Evolutionary conservation across 2,329 filamentous ascomycete genomes (phyloP).

Genomic region (Epichloe hybrida): DNA sequence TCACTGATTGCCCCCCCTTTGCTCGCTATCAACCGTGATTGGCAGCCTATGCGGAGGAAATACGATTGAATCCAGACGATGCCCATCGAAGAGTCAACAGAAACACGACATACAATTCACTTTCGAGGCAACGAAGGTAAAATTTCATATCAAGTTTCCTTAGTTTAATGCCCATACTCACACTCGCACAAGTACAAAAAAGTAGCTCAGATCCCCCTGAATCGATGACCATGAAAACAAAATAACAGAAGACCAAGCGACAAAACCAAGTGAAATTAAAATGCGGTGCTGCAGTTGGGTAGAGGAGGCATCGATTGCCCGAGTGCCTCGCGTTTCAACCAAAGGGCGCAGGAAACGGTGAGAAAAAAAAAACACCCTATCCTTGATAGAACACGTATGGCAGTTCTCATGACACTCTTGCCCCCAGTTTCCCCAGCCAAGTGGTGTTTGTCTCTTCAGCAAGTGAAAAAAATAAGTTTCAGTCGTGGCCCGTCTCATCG

Average conservation of each 20-base stretch:
- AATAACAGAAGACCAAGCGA: slow-evolving; percentile 7
- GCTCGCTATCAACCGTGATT: too few species aligned
- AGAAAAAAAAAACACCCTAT: background rate
- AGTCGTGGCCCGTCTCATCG: background rate
- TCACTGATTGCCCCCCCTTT: too few species aligned
- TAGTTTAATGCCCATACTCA: slow-evolving; percentile 11
- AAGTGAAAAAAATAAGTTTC: background rate
- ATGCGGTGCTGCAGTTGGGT: background rate
- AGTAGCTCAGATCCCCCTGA: slow-evolving; percentile 5
- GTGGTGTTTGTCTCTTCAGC: background rate
- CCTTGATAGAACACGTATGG: background rate
- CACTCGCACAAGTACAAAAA: slow-evolving; percentile 4
- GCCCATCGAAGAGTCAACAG: background rate
- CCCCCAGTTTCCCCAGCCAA: background rate
- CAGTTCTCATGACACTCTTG: background rate
- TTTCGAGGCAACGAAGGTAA: background rate
- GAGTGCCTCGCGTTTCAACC: slow-evolving; percentile 1
- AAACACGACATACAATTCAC: background rate
- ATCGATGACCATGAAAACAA: slow-evolving; percentile 3
- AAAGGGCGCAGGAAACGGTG: background rate
- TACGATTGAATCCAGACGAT: too few species aligned
- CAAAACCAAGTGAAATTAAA: background rate
- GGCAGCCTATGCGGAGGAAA: too few species aligned
- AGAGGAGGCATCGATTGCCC: background rate
- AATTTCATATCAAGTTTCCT: background rate